Evolutionary conservation across 2,329 filamentous ascomycete genomes (phyloP).

Genomic region (Colletotrichum sp.): DNA sequence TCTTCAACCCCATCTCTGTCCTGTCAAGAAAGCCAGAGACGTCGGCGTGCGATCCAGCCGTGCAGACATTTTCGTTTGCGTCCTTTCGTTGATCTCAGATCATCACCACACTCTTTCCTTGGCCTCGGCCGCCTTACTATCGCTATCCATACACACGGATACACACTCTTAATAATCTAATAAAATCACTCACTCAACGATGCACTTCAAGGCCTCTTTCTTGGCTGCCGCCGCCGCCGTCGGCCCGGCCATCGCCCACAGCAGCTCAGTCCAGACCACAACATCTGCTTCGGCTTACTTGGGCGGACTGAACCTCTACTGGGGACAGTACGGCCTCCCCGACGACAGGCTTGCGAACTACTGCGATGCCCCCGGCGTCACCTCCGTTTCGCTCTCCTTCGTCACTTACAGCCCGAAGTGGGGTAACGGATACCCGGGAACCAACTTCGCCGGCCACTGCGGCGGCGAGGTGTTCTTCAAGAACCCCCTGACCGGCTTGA

Average conservation of each 20-base stretch:
- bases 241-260: slow-evolving; percentile 17
- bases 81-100: slow-evolving; percentile 39
- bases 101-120: slow-evolving; percentile 34
- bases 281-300: background rate
- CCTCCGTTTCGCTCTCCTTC: slow-evolving; percentile 43
- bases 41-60: slow-evolving; percentile 9
- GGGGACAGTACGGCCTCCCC: slow-evolving; percentile 38
- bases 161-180: slow-evolving; percentile 18
- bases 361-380: slow-evolving; percentile 39
- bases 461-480: slow-evolving; percentile 30
- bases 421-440: slow-evolving; percentile 38
- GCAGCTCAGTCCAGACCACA: background rate
- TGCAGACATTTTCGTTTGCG: slow-evolving; percentile 28
- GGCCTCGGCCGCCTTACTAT: slow-evolving; percentile 40
- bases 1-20: slow-evolving; percentile 1
- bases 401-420: slow-evolving; percentile 43
- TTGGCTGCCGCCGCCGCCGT: slow-evolving; percentile 28
- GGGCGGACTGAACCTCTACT: slow-evolving; percentile 45
- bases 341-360: slow-evolving; percentile 35
- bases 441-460: slow-evolving; percentile 46
- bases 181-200: background rate
- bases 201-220: slow-evolving; percentile 30
- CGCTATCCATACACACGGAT: slow-evolving; percentile 13
- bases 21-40: slow-evolving; percentile 21
- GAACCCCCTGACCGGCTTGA: slow-evolving; percentile 19